Evolutionary conservation across 2,329 filamentous ascomycete species (phyloP), one percentile per base, ranked within the genome.

Genomic region (Neoarthrinium moseri): DNA sequence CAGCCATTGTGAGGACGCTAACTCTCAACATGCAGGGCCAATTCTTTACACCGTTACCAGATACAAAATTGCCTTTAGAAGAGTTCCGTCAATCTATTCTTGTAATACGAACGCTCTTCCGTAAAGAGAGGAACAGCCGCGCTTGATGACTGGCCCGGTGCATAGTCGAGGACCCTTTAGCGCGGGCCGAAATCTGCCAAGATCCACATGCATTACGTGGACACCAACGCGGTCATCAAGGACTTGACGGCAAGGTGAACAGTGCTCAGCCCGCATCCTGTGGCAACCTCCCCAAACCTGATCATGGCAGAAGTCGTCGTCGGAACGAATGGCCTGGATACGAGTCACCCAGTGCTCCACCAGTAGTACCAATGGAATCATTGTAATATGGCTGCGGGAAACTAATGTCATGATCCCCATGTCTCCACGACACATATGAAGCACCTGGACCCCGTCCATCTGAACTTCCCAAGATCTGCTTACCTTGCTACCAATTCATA

Each of bases 191-290:
- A 42, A 32, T 42, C 29, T 42, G 39, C 27, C 39, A 33, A 42
- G 39, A 15, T 22, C 39, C 39, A 42, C 39, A 42, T 27, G 39
- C 39, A 20, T n/a, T 42, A 33, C 39, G 39, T 33, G 39, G 39
- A 42, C 39, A 33, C 26, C 22, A 22, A 42, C 39, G 39, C 39
- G 29, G 29, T 29, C 33, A 42, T 32, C 29, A 42, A 23, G 20
- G 27, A 33, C 27, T 29, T 30, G 39, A 42, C 10, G 23, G 29
- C 39, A 22, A 33, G 39, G 39, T 18, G 39, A 42, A 18, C 39
- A 26, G 18, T 42, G 27, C 39, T 30, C 39, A 23, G 39, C 27
- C 39, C 13, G 26, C 22, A 12, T 29, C 27, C 6, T 26, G 15
- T 30, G n/a, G 26, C 20, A 24, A 21, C 8, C 22, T 32, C 39